These are phyloP conservation scores for Tetramitus jugosus DNA, from an alignment of 208 protist species.

Conservation along the genomic window DNA sequence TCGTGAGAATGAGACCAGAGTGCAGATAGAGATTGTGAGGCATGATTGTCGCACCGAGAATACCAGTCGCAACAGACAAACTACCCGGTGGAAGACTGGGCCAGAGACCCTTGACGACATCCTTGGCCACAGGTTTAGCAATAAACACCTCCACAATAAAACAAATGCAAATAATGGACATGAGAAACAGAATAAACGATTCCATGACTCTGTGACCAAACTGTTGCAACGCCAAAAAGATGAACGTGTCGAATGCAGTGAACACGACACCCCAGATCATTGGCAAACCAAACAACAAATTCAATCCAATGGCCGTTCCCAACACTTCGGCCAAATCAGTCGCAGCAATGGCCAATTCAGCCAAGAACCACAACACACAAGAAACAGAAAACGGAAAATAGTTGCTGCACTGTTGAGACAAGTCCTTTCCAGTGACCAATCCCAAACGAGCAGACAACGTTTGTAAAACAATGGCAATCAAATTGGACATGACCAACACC, in stretches of 20 bases:
- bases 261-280: constrained; percentile 53
- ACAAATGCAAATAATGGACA: constrained; percentile 27
- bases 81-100: not conserved
- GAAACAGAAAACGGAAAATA: not conserved
- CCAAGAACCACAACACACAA: constrained; percentile 48
- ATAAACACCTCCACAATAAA: constrained; percentile 45
- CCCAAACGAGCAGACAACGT: not conserved
- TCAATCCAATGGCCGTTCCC: constrained; percentile 43
- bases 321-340: constrained; percentile 46
- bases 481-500: not conserved
- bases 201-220: constrained; percentile 35
- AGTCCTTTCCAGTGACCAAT: constrained; percentile 2
- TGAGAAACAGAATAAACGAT: constrained; percentile 35
- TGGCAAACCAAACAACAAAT: constrained; percentile 45
- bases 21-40: constrained; percentile 65
- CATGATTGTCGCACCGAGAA: constrained; percentile 61
- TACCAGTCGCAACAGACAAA: constrained; percentile 36
- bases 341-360: constrained; percentile 54
- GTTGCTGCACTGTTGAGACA: not conserved
- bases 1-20: constrained; percentile 30
- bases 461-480: not conserved
- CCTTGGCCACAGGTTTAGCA: constrained; percentile 23
- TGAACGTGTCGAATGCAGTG: constrained; percentile 53
- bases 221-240: constrained; percentile 45
- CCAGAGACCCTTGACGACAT: not conserved